Conservation (phyloP, 192 early-diverging fungal species). For the Irineochytrium annulatum region DNA sequence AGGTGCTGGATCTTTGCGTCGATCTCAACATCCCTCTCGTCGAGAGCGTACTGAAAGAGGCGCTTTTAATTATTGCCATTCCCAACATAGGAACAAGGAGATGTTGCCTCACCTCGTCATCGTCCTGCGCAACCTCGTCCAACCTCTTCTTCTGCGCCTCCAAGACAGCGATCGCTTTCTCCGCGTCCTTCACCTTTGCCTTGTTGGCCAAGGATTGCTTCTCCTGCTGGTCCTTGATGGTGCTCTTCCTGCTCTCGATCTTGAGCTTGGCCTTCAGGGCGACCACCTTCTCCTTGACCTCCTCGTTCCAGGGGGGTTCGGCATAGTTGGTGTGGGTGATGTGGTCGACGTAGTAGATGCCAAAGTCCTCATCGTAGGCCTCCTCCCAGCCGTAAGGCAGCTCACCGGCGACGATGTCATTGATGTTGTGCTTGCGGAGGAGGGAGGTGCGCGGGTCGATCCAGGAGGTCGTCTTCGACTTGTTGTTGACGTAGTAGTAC, state of each 20-base stretch:
- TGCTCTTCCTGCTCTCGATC: background rate
- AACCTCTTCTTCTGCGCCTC: conserved; percentile 12
- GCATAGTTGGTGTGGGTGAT: conserved; percentile 27
- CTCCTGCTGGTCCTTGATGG: conserved; percentile 3
- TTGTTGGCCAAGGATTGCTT: background rate
- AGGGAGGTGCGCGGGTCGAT: conserved; percentile 42
- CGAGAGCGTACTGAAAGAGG: no score
- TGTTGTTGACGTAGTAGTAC: conserved; percentile 46
- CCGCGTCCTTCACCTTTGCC: conserved; percentile 12
- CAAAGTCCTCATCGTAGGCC: conserved; percentile 19
- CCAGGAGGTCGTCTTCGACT: conserved; percentile 42
- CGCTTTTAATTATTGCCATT: no score
- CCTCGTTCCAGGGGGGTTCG: conserved; percentile 30
- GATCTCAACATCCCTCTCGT: conserved; percentile 1
- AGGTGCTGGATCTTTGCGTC: conserved; percentile 1
- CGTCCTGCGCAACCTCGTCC: no score
- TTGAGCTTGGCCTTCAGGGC: conserved; percentile 9
- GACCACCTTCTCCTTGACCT: conserved; percentile 15
- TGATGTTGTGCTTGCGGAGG: conserved; percentile 35
- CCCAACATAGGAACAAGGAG: no score
- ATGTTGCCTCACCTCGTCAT: no score
- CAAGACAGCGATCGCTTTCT: conserved; percentile 13
- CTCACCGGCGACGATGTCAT: conserved; percentile 37
- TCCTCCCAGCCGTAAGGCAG: conserved; percentile 40
- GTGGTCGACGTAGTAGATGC: conserved; percentile 33